phyloP scores from a whole-genome alignment of 2,329 filamentous ascomycete genomes.

The Triangularia setosa region DNA sequence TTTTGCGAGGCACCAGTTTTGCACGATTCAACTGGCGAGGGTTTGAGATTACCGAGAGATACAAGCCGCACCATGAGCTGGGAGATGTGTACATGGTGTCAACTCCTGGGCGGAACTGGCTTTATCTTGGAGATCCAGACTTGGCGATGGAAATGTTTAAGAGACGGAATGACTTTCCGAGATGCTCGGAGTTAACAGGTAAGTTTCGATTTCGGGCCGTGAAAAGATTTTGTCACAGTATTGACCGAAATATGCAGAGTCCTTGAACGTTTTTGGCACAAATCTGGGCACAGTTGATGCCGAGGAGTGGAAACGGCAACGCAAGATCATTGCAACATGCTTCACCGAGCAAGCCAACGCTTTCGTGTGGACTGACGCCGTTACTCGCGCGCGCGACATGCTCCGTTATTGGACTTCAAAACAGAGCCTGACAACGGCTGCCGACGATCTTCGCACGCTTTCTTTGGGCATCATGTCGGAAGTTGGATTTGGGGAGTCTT shows the following conservation, averaged over 20 bases:
- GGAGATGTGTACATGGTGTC: conserved; percentile 17
- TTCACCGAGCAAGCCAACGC: conserved; percentile 32
- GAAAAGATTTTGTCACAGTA: not conserved
- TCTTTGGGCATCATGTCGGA: conserved; percentile 29
- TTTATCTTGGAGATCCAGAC: conserved; percentile 18
- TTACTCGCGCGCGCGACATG: conserved; percentile 28
- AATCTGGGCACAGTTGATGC: conserved; percentile 22
- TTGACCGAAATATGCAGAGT: conserved; percentile 14
- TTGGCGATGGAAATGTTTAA: conserved; percentile 11
- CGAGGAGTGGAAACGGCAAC: conserved; percentile 24
- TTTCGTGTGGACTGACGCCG: conserved; percentile 29
- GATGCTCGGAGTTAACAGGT: conserved; percentile 1
- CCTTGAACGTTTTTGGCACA: conserved; percentile 21
- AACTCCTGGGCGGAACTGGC: conserved; percentile 18
- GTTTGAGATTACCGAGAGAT: conserved; percentile 29
- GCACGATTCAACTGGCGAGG: conserved; percentile 31
- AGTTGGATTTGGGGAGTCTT: conserved; percentile 32
- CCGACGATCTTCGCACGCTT: conserved; percentile 28
- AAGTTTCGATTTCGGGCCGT: not conserved
- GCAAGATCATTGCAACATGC: conserved; percentile 25
- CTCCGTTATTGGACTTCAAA: conserved; percentile 27
- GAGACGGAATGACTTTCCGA: conserved; percentile 20
- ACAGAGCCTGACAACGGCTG: conserved; percentile 18
- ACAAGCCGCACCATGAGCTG: conserved; percentile 21
- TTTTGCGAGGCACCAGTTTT: conserved; percentile 29